Evolutionary conservation across 345 rosid genomes (phyloP), one percentile per base, ranked within the genome.

Genomic region (Syzygium aromaticum): DNA sequence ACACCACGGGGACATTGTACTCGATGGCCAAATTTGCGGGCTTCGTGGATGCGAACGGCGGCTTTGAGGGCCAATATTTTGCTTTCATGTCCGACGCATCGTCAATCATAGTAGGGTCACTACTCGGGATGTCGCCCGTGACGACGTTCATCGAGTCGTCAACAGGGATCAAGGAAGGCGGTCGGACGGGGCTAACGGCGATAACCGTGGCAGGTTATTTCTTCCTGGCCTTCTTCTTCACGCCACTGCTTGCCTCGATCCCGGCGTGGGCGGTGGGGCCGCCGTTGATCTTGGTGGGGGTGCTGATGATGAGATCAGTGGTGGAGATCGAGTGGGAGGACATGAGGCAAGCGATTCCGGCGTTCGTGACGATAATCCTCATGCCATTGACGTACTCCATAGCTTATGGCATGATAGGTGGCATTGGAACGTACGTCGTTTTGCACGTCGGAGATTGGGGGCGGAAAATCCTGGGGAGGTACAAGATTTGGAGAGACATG

Each of bases 251-350:
- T 64, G 97, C 98, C 23, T 96, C 98, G 12, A 94, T 96, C 13
- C 98, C 98, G 2, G 86, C 98, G 0, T 96, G 99, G 99, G 99
- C 98, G 21, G 98, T 97, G 25, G 99, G 98, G 14, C 98, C 97
- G 52, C 98, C 98, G 56, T 78, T 97, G 93, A 92, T 97, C 3
- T 51, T 97, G 84, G 99, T 96, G 0, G 98, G 98, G 33, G 99
- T 95, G 85, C 30, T 97, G 93, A 97, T 97, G 99, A 97, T 97
- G 99, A 93, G 92, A 86, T 88, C 98, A 4, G 98, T 95, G 91
- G 94, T 89, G 91, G 99, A 97, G 87, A 92, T 97, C 5, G 91
- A 97, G 21, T 97, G 99, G 99, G 88, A 89, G 28, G 98, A 95
- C 83, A 96, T 96, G 99, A 94, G 92, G 86, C 89, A 96, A 64